Conservation (phyloP, 1,284 basidiomycete genomes). For the Apiotrichum montevideense region DNA sequence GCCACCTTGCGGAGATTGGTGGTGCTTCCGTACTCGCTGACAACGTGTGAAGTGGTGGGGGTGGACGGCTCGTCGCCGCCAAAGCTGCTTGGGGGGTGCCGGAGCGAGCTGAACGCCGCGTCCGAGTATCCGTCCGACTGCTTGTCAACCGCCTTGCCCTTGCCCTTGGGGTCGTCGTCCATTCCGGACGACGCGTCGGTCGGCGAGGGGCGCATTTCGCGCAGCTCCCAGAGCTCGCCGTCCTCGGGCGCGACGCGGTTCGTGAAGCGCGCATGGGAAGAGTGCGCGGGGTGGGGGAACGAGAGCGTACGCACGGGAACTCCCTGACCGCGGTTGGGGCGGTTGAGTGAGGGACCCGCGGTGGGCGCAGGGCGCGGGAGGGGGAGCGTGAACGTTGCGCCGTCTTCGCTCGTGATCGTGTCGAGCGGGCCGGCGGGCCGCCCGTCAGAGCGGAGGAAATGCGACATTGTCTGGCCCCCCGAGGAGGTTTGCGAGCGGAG, state of each 20-base stretch:
- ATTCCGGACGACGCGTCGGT: no score
- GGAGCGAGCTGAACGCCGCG: background rate
- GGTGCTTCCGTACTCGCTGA: background rate
- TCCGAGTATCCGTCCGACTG: background rate
- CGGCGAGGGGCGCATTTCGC: no score
- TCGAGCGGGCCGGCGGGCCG: background rate
- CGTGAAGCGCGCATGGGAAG: background rate
- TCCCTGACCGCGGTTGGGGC: background rate
- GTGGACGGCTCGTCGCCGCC: background rate
- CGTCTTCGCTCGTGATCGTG: background rate
- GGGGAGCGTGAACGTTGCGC: background rate
- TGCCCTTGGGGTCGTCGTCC: background rate
- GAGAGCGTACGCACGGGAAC: no score
- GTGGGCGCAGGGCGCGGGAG: background rate
- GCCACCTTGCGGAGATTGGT: background rate
- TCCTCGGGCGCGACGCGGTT: background rate
- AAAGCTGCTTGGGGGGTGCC: background rate
- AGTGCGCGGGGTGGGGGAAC: no score
- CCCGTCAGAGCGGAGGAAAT: background rate
- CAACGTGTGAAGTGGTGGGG: background rate
- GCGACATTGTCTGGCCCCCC: background rate
- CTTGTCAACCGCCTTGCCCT: background rate
- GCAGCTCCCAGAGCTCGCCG: background rate
- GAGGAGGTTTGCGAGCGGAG: background rate
- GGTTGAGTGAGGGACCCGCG: background rate